Evolutionary conservation across 192 early-diverging fungal species (phyloP).

Genomic region (Coemansia sp.): DNA sequence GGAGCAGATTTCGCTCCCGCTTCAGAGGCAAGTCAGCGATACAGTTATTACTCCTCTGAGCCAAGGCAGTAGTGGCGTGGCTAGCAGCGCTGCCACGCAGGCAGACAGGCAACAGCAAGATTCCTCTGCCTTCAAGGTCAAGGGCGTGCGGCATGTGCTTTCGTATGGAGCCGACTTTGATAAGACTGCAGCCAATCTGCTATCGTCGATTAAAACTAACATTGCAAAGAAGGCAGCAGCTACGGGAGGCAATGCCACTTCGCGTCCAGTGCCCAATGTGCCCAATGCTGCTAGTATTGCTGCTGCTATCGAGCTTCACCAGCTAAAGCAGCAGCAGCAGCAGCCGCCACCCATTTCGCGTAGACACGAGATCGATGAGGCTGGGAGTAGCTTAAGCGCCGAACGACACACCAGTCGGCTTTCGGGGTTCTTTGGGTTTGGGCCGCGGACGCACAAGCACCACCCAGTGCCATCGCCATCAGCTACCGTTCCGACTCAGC

Average conservation of each 20-base stretch:
- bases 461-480: not conserved
- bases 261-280: conserved; percentile 13
- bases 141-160: conserved; percentile 48
- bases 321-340: conserved; percentile 23
- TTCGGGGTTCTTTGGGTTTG: conserved; percentile 52
- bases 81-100: conserved; percentile 1
- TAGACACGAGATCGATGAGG: not conserved
- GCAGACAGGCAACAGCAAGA: conserved; percentile 3
- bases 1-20: not conserved
- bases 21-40: not conserved
- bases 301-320: conserved; percentile 49
- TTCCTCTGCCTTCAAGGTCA: conserved; percentile 42
- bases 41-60: not conserved
- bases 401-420: conserved; percentile 28
- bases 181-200: conserved; percentile 45
- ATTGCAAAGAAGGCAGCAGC: conserved; percentile 33
- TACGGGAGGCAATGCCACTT: not conserved
- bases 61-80: not conserved
- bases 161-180: conserved; percentile 48
- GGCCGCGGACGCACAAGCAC: conserved; percentile 16
- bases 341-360: not conserved
- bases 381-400: not conserved
- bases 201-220: conserved; percentile 50
- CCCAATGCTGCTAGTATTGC: conserved; percentile 28
- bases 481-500: conserved; percentile 6